A percentile compares a stretch with the other conserved stretches of the same genome.
Conservation (phyloP, 2,329 filamentous ascomycete genomes). For the Grosmannia penicillata region DNA sequence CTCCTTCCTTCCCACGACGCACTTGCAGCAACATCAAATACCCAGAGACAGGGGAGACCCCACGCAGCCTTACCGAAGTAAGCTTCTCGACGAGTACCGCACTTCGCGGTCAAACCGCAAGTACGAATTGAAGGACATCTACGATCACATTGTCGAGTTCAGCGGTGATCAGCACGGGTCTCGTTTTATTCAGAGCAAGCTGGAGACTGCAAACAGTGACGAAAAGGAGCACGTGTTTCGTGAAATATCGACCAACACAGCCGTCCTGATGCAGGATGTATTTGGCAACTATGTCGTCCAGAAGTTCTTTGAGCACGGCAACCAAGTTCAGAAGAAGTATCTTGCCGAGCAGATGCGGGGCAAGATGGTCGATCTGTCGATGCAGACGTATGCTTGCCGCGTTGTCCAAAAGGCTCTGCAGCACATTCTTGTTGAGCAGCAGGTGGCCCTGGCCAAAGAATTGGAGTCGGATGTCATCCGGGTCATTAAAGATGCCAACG, state of each 20-base stretch:
- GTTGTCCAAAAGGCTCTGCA: constrained; percentile 95
- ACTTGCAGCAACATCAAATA: constrained; percentile 26
- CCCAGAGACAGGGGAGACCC: constrained; percentile 6
- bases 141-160: constrained; percentile 79
- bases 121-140: constrained; percentile 82
- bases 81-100: constrained; percentile 67
- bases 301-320: constrained; percentile 93
- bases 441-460: constrained; percentile 43
- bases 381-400: constrained; percentile 84
- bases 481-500: constrained; percentile 76
- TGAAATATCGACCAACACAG: constrained; percentile 70
- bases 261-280: constrained; percentile 88
- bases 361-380: constrained; percentile 63
- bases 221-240: constrained; percentile 85
- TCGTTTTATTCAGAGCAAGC: constrained; percentile 84
- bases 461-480: constrained; percentile 61
- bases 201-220: constrained; percentile 86
- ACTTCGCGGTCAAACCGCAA: constrained; percentile 50
- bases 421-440: constrained; percentile 82
- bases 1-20: constrained; percentile 16
- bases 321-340: constrained; percentile 80
- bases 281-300: constrained; percentile 99
- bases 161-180: constrained; percentile 93
- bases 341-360: constrained; percentile 79
- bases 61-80: constrained; percentile 38